These are phyloP conservation scores for Jaltomata sinuosa DNA, from an alignment of 257 asterid species.

Conservation along the genomic window DNA sequence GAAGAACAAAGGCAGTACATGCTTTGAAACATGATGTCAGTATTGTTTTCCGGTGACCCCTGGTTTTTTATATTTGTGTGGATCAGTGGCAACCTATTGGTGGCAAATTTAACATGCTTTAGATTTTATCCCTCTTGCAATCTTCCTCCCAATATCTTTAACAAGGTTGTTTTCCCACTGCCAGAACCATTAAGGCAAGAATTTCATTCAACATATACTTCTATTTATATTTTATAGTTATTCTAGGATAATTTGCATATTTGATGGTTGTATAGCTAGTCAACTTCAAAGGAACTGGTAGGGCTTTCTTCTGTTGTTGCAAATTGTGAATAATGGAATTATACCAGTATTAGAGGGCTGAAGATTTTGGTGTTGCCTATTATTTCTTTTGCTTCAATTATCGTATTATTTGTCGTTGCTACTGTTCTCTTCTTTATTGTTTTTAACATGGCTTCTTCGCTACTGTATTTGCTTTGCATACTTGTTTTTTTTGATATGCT, in stretches of 20 bases:
- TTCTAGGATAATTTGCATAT: background rate
- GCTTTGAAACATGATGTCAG: background rate
- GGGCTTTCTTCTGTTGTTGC: background rate
- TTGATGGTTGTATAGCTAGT: background rate
- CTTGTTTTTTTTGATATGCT: background rate
- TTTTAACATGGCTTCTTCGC: background rate
- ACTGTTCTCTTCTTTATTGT: background rate
- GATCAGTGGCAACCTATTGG: background rate
- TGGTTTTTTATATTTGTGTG: background rate
- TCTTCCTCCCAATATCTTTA: no score
- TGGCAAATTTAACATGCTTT: background rate
- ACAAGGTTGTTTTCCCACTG: no score
- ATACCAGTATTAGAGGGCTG: background rate
- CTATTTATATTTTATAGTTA: no score
- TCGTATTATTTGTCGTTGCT: background rate
- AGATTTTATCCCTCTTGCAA: no score
- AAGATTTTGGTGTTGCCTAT: background rate
- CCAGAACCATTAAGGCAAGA: no score
- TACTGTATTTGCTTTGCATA: background rate
- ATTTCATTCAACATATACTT: no score
- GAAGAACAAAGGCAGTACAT: background rate
- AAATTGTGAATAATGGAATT: background rate
- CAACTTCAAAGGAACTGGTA: background rate
- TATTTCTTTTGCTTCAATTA: background rate
- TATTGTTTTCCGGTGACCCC: background rate